A percentile compares a stretch with the other conserved stretches of the same genome.
These are phyloP conservation scores for Diaporthe aspalathi DNA, from an alignment of 2,329 filamentous ascomycete genomes.

Conservation along the genomic window DNA sequence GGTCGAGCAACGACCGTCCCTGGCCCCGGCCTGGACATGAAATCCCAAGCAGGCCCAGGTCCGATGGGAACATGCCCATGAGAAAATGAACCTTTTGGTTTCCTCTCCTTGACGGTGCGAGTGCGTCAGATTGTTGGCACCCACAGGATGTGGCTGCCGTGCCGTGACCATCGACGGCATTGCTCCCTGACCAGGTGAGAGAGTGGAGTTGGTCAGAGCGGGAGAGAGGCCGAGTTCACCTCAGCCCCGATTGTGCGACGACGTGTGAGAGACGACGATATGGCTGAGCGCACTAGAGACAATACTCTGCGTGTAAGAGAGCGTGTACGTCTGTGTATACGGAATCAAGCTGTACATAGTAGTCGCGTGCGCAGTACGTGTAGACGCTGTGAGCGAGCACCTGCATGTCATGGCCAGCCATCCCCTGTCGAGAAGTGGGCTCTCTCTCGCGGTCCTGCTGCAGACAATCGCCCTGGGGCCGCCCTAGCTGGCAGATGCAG, in stretches of 20 bases:
- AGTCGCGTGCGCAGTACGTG: background rate
- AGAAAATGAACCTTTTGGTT: background rate
- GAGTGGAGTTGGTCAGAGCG: background rate
- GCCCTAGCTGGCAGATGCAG: constrained; percentile 1
- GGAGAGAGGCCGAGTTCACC: constrained; percentile 25
- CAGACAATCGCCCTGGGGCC: background rate
- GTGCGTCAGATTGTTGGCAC: background rate
- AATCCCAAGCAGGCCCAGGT: background rate
- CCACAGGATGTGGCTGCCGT: constrained; percentile 1
- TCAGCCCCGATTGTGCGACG: constrained; percentile 17
- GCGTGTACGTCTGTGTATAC: background rate
- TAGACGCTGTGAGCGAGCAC: background rate
- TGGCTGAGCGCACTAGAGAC: constrained; percentile 9
- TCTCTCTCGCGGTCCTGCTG: background rate
- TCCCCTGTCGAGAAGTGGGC: constrained; percentile 1
- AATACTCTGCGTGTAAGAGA: background rate
- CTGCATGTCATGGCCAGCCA: background rate
- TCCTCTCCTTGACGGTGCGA: background rate
- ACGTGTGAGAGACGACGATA: background rate
- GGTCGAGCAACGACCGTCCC: background rate
- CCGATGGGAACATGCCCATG: background rate
- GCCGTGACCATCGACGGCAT: background rate
- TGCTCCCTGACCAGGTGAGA: background rate
- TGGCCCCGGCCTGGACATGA: background rate
- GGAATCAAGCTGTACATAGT: background rate